These are phyloP conservation scores for Quercus ilex DNA, from an alignment of 306 rosid genomes.

Conservation along the genomic window DNA sequence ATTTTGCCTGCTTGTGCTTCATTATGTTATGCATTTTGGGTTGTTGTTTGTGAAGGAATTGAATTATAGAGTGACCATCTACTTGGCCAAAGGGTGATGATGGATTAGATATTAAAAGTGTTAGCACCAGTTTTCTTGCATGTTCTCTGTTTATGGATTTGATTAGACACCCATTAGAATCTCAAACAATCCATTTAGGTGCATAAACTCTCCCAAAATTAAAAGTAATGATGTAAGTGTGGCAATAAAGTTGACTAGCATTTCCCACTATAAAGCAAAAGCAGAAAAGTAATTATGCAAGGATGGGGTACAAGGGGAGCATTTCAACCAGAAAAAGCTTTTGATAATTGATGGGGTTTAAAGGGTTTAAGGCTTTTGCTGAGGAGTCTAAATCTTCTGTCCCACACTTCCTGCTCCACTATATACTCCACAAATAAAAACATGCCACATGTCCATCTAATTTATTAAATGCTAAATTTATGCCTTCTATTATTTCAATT, in stretches of 20 bases:
- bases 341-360: constrained; percentile 50
- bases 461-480: too few species aligned
- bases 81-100: constrained; percentile 23
- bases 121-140: constrained; percentile 18
- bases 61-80: constrained; percentile 14
- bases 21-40: neutral
- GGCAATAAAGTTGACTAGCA: constrained; percentile 68
- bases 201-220: constrained; percentile 55
- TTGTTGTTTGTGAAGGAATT: constrained; percentile 13
- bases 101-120: constrained; percentile 28
- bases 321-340: constrained; percentile 68
- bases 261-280: constrained; percentile 83
- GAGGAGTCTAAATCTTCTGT: too few species aligned
- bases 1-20: too few species aligned
- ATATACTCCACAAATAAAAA: too few species aligned
- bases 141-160: constrained; percentile 20
- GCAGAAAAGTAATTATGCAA: constrained; percentile 57
- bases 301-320: constrained; percentile 54
- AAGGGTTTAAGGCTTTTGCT: constrained; percentile 24
- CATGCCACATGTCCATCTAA: too few species aligned
- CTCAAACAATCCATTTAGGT: constrained; percentile 41
- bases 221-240: constrained; percentile 47
- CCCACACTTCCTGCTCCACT: too few species aligned
- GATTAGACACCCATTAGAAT: constrained; percentile 59
- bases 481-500: too few species aligned